Base-by-base conservation (phyloP, 129 eudicot species). In the Centaurea solstitialis region DNA sequence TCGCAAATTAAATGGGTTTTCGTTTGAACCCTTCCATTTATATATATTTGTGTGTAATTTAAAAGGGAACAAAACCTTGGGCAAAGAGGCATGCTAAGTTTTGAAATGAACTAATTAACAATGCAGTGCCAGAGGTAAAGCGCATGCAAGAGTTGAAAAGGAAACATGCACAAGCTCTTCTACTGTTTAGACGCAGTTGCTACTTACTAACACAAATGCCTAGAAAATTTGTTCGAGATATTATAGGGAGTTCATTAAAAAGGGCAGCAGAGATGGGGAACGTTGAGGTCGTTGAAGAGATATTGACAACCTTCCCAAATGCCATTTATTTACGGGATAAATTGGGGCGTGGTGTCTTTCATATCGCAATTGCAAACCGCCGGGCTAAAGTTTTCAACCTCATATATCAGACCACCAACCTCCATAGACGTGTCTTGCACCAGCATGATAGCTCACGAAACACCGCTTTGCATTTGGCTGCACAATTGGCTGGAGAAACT, bases 231-330 rank as follows among this genome's bases (percentile, higher is more conserved):
- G 61, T 15, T 13, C 38, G 73, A 65, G 72, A 64, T 35, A 9
- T 64, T 38, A 62, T 77, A 8, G 73, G 81, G 6, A 2, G 0
- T 3, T 40, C 81, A 9, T 65, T 77, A 67, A 64, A 11, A 0
- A 24, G 1, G 0, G 81, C 81, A 15, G 73, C 81, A 20, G 12
- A 64, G n/a, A 67, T 65, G 61, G 81, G 81, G 64, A 77, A 62
- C 5, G 73, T 43, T 20, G 81, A 77, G 73, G 64, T 77, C 20
- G 81, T 77, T 77, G 73, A 77, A 64, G 81, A 77, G 62, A 64
- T 65, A 62, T 65, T 77, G 73, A 2, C 10, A 13, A 1, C 17
- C 72, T 77, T 62, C 39, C 82, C 82, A 17, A 67, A 78, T 78
- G 82, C 75, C 6, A 17, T 43, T 26, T 17, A 1, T 68, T 38